Percentiles rank a stretch among this genome's conserved stretches.
phyloP scores from a whole-genome alignment of 306 rosid genomes.

The Luffa acutangula region DNA sequence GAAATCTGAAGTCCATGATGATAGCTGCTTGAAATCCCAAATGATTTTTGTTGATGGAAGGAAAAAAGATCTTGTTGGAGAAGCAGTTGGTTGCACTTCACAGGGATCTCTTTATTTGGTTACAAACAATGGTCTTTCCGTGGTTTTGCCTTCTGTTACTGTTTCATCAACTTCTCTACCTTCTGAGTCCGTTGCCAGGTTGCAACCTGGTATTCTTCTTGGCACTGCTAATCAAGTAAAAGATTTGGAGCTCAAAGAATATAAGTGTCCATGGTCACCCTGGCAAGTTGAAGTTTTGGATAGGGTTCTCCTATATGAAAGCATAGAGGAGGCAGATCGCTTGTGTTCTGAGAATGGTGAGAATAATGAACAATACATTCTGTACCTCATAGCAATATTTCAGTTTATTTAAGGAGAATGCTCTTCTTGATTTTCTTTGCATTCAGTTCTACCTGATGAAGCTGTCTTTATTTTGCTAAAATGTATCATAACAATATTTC shows the following conservation, averaged over 20 bases:
- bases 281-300: constrained; percentile 82
- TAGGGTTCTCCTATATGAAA: constrained; percentile 73
- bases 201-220: constrained; percentile 30
- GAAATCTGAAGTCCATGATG: constrained; percentile 47
- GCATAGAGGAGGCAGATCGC: constrained; percentile 64
- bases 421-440: not conserved
- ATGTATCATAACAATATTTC: not conserved
- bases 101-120: constrained; percentile 76
- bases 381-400: not conserved
- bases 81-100: constrained; percentile 76
- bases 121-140: constrained; percentile 66
- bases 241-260: constrained; percentile 36
- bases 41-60: constrained; percentile 26
- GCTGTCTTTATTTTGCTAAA: not conserved
- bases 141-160: constrained; percentile 68
- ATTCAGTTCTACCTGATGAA: not conserved
- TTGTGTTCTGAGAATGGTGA: constrained; percentile 84
- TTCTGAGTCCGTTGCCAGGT: constrained; percentile 43
- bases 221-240: constrained; percentile 31
- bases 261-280: constrained; percentile 34
- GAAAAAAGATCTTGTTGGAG: constrained; percentile 51
- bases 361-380: constrained; percentile 17
- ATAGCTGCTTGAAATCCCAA: constrained; percentile 37
- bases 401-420: not conserved
- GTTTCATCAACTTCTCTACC: constrained; percentile 52